Evolutionary conservation across 257 asterid species (phyloP).

Genomic region (Nicotiana obtusifolia): DNA sequence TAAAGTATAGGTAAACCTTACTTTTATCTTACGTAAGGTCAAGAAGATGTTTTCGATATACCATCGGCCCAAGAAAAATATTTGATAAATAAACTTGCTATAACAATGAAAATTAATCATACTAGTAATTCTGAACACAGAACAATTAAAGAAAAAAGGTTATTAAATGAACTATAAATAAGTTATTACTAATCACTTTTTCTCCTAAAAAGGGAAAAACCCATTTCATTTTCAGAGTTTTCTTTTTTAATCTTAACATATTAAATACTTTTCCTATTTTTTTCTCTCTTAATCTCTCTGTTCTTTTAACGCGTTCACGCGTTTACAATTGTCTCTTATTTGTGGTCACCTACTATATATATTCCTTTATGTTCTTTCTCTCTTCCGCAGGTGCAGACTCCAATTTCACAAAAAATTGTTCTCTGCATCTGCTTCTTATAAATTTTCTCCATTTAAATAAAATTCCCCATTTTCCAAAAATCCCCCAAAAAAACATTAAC

Average conservation of each 20-base stretch:
- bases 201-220: too few relatives aligned
- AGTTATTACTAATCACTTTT: too few relatives aligned
- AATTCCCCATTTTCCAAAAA: neutral
- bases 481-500: neutral
- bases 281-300: constrained; percentile 21
- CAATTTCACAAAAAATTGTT: constrained; percentile 5
- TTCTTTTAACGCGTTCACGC: constrained; percentile 53
- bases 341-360: constrained; percentile 51
- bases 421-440: constrained; percentile 43
- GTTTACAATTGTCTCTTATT: constrained; percentile 14
- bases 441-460: neutral
- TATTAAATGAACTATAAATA: too few relatives aligned
- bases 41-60: too few relatives aligned
- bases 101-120: too few relatives aligned
- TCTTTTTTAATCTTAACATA: neutral
- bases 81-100: too few relatives aligned
- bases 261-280: neutral
- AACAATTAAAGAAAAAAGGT: too few relatives aligned
- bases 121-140: too few relatives aligned
- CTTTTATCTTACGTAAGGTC: too few relatives aligned
- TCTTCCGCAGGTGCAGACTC: constrained; percentile 43
- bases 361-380: neutral
- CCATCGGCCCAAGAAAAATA: too few relatives aligned
- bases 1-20: rapidly evolving
- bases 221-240: neutral